Evolutionary conservation across 306 rosid species (phyloP).

Genomic region (Aeschynomene evenia): DNA sequence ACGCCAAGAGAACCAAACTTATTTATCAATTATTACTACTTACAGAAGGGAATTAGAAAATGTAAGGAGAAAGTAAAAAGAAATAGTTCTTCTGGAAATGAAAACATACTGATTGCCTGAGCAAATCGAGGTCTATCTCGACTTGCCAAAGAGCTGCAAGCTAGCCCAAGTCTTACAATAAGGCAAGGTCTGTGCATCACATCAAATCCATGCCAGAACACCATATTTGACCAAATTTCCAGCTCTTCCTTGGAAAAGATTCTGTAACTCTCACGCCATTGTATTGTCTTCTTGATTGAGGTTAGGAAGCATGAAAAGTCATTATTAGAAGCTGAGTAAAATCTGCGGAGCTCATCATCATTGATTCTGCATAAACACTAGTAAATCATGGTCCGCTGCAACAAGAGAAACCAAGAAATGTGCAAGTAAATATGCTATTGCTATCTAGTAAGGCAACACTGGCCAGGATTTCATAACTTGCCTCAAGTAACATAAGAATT

Average conservation of each 20-base stretch:
- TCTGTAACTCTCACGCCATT: constrained; percentile 73
- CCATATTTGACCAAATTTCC: constrained; percentile 79
- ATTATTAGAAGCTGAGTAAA: constrained; percentile 61
- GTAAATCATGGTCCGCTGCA: constrained; percentile 60
- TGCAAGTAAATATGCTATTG: constrained; percentile 43
- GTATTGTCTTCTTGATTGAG: constrained; percentile 77
- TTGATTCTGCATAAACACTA: constrained; percentile 82
- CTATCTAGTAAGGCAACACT: constrained; percentile 35
- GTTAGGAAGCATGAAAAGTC: constrained; percentile 65
- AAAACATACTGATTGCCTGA: constrained; percentile 77
- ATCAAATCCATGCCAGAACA: constrained; percentile 84
- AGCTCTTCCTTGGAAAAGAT: constrained; percentile 73
- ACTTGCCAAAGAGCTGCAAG: constrained; percentile 56
- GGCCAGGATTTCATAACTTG: constrained; percentile 33
- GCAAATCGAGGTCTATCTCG: constrained; percentile 70
- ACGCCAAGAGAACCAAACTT: constrained; percentile 5
- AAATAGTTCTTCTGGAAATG: constrained; percentile 16
- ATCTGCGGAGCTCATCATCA: constrained; percentile 74
- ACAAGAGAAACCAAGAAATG: constrained; percentile 50
- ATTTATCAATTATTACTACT: neutral
- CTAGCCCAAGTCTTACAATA: constrained; percentile 79
- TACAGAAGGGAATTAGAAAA: neutral
- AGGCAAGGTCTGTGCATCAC: constrained; percentile 69
- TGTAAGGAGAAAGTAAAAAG: neutral
- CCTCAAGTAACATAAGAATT: constrained; percentile 15